Conservation (phyloP, 129 eudicot genomes). For the Pulicaria dysenterica region DNA sequence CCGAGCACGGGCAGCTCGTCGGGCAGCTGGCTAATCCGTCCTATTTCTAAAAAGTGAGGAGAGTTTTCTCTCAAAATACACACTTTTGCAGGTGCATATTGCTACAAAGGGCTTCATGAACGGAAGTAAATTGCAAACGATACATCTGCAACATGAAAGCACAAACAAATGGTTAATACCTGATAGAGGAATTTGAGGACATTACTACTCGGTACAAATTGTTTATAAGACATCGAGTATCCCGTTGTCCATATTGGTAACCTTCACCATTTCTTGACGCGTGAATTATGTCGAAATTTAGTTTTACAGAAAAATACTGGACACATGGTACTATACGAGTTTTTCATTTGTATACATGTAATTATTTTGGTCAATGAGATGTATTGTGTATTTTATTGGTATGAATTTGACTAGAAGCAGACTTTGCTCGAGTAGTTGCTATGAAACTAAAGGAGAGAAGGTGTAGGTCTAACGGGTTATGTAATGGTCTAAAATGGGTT, state of each 20-base stretch:
- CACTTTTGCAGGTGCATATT: constrained; percentile 23
- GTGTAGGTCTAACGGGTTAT: not conserved
- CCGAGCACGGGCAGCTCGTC: constrained; percentile 63
- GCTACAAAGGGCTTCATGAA: constrained; percentile 25
- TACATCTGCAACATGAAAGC: constrained; percentile 18
- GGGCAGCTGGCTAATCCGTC: constrained; percentile 39
- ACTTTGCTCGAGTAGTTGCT: not conserved
- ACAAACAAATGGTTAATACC: constrained; percentile 22
- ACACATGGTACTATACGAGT: constrained; percentile 26
- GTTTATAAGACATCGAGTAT: constrained; percentile 13
- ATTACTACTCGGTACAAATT: not conserved
- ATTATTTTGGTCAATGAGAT: constrained; percentile 3
- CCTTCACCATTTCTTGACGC: constrained; percentile 6
- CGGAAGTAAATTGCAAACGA: constrained; percentile 15
- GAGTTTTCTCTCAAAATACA: constrained; percentile 17
- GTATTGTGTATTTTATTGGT: not conserved
- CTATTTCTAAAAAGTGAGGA: constrained; percentile 10
- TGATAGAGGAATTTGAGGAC: constrained; percentile 22
- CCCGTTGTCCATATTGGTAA: constrained; percentile 21
- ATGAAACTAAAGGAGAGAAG: not conserved
- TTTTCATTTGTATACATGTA: constrained; percentile 33
- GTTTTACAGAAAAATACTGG: constrained; percentile 26
- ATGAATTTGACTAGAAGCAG: not conserved
- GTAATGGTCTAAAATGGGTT: not conserved
- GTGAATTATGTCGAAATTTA: constrained; percentile 30